Conservation (phyloP, 1,284 basidiomycete species). For the Austroboletus olivaceoglutinosus region DNA sequence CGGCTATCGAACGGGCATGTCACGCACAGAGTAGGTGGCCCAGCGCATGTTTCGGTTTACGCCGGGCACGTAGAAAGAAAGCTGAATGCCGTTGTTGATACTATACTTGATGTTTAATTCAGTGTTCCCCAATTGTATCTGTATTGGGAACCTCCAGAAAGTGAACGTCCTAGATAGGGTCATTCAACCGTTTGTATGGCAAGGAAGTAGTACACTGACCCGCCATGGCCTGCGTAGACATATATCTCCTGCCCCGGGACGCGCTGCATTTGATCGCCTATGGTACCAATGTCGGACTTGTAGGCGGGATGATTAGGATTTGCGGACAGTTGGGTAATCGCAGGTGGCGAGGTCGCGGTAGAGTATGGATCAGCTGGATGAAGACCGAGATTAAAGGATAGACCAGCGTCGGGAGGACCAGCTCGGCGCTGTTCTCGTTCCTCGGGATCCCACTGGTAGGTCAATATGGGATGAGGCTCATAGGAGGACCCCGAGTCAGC, state of each 20-base stretch:
- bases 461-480: slow-evolving; percentile 70
- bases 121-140: slow-evolving; percentile 68
- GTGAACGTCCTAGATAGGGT: slow-evolving; percentile 63
- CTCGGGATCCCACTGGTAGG: slow-evolving; percentile 77
- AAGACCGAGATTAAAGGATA: slow-evolving; percentile 56
- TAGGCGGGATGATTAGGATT: slow-evolving; percentile 12
- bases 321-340: not conserved
- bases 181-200: not conserved
- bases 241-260: slow-evolving; percentile 75
- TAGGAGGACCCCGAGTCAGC: slow-evolving; percentile 81
- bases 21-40: slow-evolving; percentile 81
- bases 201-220: slow-evolving; percentile 40
- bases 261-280: slow-evolving; percentile 36
- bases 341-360: slow-evolving; percentile 29
- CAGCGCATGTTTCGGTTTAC: slow-evolving; percentile 85
- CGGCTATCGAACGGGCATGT: slow-evolving; percentile 19
- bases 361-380: slow-evolving; percentile 73
- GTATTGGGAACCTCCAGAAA: slow-evolving; percentile 94
- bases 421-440: slow-evolving; percentile 21
- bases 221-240: slow-evolving; percentile 69
- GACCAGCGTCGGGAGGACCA: slow-evolving; percentile 14
- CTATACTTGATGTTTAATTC: slow-evolving; percentile 84
- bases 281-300: slow-evolving; percentile 16
- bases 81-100: slow-evolving; percentile 74
- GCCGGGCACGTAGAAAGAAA: slow-evolving; percentile 85